Percentiles rank a stretch among this genome's conserved stretches.
Evolutionary conservation across 768 basidiomycete species (phyloP).

Genomic region (Trametes gibbosa): DNA sequence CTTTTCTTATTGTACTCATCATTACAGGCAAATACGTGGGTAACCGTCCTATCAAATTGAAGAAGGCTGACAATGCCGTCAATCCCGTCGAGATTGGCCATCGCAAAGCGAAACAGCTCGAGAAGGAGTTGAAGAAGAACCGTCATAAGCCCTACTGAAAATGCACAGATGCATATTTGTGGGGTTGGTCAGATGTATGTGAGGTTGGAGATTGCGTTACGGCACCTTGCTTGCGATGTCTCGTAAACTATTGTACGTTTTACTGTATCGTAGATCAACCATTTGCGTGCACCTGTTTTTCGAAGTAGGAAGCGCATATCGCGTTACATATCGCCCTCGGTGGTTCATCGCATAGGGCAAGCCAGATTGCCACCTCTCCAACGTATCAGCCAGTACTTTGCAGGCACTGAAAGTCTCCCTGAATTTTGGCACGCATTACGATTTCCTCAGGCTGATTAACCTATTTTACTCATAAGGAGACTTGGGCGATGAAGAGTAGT

Average conservation of each 20-base stretch:
- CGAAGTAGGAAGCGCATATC: too few relatives aligned
- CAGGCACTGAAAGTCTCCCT: too few relatives aligned
- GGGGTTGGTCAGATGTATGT: neutral
- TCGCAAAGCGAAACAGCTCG: conserved; percentile 86
- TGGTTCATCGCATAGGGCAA: too few relatives aligned
- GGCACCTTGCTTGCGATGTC: neutral
- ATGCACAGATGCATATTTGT: neutral
- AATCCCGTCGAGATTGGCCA: conserved; percentile 92
- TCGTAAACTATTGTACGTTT: neutral
- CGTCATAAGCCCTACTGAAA: conserved; percentile 71
- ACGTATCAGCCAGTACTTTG: too few relatives aligned
- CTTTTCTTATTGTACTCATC: conserved; percentile 1
- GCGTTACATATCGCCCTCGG: too few relatives aligned
- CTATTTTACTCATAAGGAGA: too few relatives aligned
- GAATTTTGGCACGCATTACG: too few relatives aligned
- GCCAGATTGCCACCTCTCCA: too few relatives aligned
- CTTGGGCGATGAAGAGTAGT: too few relatives aligned
- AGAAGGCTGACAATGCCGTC: conserved; percentile 89
- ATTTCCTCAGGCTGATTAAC: too few relatives aligned
- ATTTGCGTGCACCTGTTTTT: neutral
- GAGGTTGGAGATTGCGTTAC: neutral
- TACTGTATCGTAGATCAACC: neutral
- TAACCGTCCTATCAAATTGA: conserved; percentile 93
- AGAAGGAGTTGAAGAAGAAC: conserved; percentile 90
- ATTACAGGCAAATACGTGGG: conserved; percentile 91